A percentile compares a stretch with the other conserved stretches of the same genome.
Evolutionary conservation across 495 filamentous ascomycete genomes (phyloP).

Genomic region (Cairneyella variabilis): DNA sequence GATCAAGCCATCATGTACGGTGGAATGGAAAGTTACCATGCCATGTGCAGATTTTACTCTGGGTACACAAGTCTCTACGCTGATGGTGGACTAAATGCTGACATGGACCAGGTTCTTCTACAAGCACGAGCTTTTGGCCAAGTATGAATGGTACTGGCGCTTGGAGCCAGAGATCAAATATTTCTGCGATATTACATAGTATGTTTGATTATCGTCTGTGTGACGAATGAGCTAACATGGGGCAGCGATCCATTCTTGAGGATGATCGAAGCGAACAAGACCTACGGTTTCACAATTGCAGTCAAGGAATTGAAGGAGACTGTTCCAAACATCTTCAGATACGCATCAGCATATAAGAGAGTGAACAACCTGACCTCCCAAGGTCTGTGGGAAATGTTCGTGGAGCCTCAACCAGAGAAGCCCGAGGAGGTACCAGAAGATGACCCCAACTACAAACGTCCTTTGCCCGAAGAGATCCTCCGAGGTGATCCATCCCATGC

Average conservation of each 20-base stretch:
- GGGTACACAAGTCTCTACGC: constrained; percentile 54
- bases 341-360: constrained; percentile 98
- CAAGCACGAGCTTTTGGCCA: constrained; percentile 89
- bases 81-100: neutral
- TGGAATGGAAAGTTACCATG: constrained; percentile 98
- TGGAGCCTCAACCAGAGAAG: constrained; percentile 62
- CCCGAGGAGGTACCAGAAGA: constrained; percentile 41
- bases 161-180: constrained; percentile 99
- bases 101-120: constrained; percentile 75
- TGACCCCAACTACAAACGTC: constrained; percentile 64
- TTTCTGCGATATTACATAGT: constrained; percentile 99
- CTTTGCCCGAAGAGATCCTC: constrained; percentile 80
- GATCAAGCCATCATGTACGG: constrained; percentile 99
- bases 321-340: constrained; percentile 98
- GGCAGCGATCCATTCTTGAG: constrained; percentile 87
- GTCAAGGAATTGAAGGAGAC: constrained; percentile 98
- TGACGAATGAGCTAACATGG: constrained; percentile 13
- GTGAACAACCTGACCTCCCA: constrained; percentile 85
- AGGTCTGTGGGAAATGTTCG: constrained; percentile 98
- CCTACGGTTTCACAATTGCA: constrained; percentile 98
- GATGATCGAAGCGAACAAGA: constrained; percentile 93
- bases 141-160: constrained; percentile 99
- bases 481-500: constrained; percentile 70
- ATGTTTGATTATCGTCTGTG: constrained; percentile 31
- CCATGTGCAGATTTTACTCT: constrained; percentile 98